phyloP scores from a whole-genome alignment of 371 early-diverging fungal species.

The Apophysomyces variabilis region DNA sequence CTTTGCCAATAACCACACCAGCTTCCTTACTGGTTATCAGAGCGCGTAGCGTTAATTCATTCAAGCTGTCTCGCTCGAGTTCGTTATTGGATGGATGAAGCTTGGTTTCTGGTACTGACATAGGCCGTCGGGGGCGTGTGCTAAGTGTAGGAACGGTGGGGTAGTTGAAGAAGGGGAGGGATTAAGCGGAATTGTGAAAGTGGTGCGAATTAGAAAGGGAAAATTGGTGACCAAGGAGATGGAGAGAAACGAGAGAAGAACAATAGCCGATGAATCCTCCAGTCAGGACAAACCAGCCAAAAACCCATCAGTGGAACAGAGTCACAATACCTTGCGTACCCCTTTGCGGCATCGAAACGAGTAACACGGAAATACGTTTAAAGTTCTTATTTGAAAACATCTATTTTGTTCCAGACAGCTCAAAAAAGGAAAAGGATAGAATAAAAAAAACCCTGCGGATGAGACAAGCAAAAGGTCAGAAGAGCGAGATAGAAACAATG shows the following conservation, averaged over 20 bases:
- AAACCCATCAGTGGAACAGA: too few relatives aligned
- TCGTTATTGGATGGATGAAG: not conserved
- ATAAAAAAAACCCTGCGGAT: too few relatives aligned
- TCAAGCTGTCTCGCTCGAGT: not conserved
- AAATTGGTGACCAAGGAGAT: slow-evolving; percentile 11
- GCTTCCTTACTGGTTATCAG: slow-evolving; percentile 91
- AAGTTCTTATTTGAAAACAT: too few relatives aligned
- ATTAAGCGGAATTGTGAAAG: not conserved
- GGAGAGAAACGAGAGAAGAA: slow-evolving; percentile 1
- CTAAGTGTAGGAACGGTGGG: not conserved
- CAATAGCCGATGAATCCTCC: not conserved
- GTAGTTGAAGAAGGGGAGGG: not conserved
- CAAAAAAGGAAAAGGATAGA: too few relatives aligned
- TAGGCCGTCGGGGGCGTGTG: not conserved
- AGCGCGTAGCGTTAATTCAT: slow-evolving; percentile 77
- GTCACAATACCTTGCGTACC: too few relatives aligned
- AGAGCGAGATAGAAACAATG: too few relatives aligned
- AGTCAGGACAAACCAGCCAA: slow-evolving; percentile 8
- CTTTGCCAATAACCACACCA: slow-evolving; percentile 92
- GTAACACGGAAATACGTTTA: too few relatives aligned
- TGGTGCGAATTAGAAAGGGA: not conserved
- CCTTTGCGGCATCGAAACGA: too few relatives aligned
- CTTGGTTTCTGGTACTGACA: slow-evolving; percentile 1
- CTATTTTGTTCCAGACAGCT: too few relatives aligned
- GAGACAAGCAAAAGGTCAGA: too few relatives aligned